phyloP scores from a whole-genome alignment of 2,329 filamentous ascomycete genomes.

The Diaporthe vexans region DNA sequence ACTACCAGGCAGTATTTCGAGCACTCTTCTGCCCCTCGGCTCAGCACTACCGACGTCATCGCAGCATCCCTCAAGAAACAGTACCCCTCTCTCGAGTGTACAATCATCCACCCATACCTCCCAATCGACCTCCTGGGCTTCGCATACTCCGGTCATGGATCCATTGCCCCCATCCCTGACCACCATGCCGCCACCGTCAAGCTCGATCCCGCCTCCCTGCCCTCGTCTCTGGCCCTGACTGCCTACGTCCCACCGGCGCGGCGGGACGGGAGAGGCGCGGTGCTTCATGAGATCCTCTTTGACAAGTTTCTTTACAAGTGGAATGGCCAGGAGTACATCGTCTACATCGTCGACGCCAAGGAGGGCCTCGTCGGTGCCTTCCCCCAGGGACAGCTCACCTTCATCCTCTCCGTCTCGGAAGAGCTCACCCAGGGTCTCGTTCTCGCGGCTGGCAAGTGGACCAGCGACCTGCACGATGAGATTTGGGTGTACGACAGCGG shows the following conservation, averaged over 20 bases:
- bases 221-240: conserved; percentile 55
- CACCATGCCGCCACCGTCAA: conserved; percentile 36
- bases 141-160: conserved; percentile 57
- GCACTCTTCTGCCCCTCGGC: conserved; percentile 56
- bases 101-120: conserved; percentile 52
- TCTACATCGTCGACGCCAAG: conserved; percentile 57
- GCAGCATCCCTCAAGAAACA: conserved; percentile 55
- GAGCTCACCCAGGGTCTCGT: conserved; percentile 48
- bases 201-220: conserved; percentile 43
- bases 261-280: conserved; percentile 56
- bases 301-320: conserved; percentile 60
- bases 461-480: conserved; percentile 70
- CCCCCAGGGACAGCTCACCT: conserved; percentile 17
- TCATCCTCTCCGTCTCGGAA: conserved; percentile 17
- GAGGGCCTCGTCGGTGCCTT: conserved; percentile 30
- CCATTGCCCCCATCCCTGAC: conserved; percentile 49
- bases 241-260: conserved; percentile 56
- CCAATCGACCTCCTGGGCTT: conserved; percentile 57
- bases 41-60: conserved; percentile 60
- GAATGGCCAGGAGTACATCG: conserved; percentile 57
- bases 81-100: conserved; percentile 59
- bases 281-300: conserved; percentile 53
- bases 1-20: conserved; percentile 53
- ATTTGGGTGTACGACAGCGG: conserved; percentile 77
- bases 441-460: conserved; percentile 68